These are phyloP conservation scores for Pleoardoris graminearum DNA, from an alignment of 2,329 filamentous ascomycete species.

Conservation along the genomic window DNA sequence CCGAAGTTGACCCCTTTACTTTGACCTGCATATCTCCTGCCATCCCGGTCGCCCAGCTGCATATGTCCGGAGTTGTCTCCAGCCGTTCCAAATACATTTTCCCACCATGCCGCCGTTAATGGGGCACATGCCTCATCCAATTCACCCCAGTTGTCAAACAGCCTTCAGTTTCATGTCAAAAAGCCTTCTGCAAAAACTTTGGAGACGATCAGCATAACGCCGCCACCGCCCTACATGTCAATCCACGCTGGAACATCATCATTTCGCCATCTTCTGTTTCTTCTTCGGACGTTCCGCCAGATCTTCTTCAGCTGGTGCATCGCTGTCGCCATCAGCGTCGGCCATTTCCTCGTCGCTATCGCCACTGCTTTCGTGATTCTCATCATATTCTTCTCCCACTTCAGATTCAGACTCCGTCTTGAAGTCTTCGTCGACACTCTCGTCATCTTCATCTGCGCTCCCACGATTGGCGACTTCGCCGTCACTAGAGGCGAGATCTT, in stretches of 20 bases:
- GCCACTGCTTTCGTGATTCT: conserved; percentile 82
- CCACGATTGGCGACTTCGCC: conserved; percentile 78
- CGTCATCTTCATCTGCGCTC: conserved; percentile 93
- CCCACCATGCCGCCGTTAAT: conserved; percentile 3
- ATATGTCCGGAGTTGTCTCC: conserved; percentile 27
- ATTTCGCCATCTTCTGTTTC: conserved; percentile 60
- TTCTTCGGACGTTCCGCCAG: conserved; percentile 65
- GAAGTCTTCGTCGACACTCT: conserved; percentile 96
- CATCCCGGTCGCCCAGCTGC: neutral
- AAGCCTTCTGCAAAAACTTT: conserved; percentile 24
- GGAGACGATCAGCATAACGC: conserved; percentile 13
- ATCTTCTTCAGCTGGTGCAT: conserved; percentile 54
- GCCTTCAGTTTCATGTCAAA: conserved; percentile 14
- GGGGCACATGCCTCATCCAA: conserved; percentile 26
- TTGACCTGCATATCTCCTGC: conserved; percentile 19
- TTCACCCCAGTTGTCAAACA: conserved; percentile 13
- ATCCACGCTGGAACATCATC: conserved; percentile 14
- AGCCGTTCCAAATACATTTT: conserved; percentile 5
- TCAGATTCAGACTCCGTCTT: conserved; percentile 89
- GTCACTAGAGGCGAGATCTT: conserved; percentile 81
- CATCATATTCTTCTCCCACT: conserved; percentile 95
- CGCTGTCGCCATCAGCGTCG: conserved; percentile 67
- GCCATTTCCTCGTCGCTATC: conserved; percentile 67
- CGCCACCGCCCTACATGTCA: conserved; percentile 26
- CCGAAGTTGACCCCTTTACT: neutral